Percentiles rank a stretch among this genome's conserved stretches.
Evolutionary conservation across 2,329 filamentous ascomycete species (phyloP).

Genomic region (Fusarium torreyae): DNA sequence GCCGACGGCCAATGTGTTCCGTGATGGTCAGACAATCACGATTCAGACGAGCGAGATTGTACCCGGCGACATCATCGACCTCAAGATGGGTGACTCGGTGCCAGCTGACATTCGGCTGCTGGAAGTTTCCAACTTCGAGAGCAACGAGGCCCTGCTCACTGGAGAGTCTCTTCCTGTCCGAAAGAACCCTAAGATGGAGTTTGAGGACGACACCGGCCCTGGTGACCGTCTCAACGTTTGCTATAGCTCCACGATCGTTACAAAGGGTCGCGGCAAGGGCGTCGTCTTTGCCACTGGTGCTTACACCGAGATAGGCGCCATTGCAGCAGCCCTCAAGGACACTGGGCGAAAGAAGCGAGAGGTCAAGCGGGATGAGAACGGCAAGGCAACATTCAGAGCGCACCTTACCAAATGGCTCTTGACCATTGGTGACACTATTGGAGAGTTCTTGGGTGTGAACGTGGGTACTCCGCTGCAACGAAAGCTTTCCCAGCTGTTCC

Average conservation of each 20-base stretch:
- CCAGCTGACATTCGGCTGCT: constrained; percentile 69
- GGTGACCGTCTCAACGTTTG: constrained; percentile 75
- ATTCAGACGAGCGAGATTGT: constrained; percentile 37
- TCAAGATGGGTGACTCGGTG: constrained; percentile 71
- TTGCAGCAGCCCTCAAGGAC: constrained; percentile 65
- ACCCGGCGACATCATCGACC: constrained; percentile 69
- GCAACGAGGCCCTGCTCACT: constrained; percentile 37
- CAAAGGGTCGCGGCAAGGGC: constrained; percentile 71
- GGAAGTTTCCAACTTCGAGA: constrained; percentile 36
- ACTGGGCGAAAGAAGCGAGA: constrained; percentile 52
- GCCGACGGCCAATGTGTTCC: constrained; percentile 41
- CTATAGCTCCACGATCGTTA: constrained; percentile 75
- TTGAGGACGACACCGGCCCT: constrained; percentile 57
- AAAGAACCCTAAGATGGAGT: constrained; percentile 64
- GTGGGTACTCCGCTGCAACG: constrained; percentile 79
- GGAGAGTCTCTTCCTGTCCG: constrained; percentile 68
- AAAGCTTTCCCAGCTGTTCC: constrained; percentile 77
- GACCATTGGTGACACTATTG: constrained; percentile 47
- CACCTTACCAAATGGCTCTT: constrained; percentile 54
- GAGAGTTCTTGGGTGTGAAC: constrained; percentile 62
- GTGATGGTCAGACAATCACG: constrained; percentile 32
- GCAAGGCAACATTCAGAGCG: constrained; percentile 51
- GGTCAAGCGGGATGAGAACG: constrained; percentile 61
- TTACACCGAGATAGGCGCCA: constrained; percentile 73
- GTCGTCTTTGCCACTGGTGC: constrained; percentile 75